Percentiles rank a stretch among this genome's conserved stretches.
phyloP scores from a whole-genome alignment of 148 eudicot genomes.

The Camellia lanceoleosa region DNA sequence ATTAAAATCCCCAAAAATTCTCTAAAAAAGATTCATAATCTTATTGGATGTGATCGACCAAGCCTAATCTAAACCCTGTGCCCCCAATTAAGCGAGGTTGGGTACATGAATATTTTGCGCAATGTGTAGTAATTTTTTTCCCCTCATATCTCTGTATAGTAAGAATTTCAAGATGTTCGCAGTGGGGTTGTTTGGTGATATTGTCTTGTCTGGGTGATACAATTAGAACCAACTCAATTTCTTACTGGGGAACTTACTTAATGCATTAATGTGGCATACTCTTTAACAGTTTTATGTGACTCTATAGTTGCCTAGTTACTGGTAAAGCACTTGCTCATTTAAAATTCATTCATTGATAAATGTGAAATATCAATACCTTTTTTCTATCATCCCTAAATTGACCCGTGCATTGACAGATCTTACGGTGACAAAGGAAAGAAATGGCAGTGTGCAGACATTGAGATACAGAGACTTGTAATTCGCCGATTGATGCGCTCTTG shows the following conservation, averaged over 20 bases:
- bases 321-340: background rate
- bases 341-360: too few species aligned
- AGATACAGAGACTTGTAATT: slow-evolving; percentile 63
- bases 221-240: background rate
- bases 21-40: too few species aligned
- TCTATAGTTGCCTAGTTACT: background rate
- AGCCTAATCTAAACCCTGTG: too few species aligned
- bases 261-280: background rate
- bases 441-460: slow-evolving; percentile 64
- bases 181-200: background rate
- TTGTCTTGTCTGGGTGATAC: background rate
- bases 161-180: too few species aligned
- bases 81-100: too few species aligned
- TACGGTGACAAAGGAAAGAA: slow-evolving; percentile 38
- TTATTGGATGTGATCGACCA: too few species aligned
- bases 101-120: too few species aligned
- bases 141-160: too few species aligned
- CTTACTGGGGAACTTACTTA: background rate
- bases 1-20: too few species aligned
- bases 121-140: too few species aligned
- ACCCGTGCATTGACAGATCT: slow-evolving; percentile 34
- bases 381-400: background rate
- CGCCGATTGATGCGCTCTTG: slow-evolving; percentile 78
- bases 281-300: background rate
- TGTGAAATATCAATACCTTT: too few species aligned